Conservation (phyloP, 169 alveolate genomes). For the Eimeria mitis region DNA sequence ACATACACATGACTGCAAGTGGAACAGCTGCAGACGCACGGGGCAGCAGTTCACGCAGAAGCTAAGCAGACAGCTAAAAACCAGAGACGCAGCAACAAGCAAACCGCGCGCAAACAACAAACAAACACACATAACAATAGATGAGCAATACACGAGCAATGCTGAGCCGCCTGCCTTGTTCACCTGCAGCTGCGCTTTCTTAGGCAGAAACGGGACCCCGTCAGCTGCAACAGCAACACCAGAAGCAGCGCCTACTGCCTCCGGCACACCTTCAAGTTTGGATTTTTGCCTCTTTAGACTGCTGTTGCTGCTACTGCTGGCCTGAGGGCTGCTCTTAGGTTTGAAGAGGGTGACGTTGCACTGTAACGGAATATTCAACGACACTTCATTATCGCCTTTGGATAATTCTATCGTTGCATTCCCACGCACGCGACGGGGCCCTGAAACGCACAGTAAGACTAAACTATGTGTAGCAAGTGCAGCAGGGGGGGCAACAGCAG, state of each 20-base stretch:
- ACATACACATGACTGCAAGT: neutral
- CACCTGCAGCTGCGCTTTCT: slow-evolving; percentile 54
- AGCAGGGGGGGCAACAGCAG: neutral
- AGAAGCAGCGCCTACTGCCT: neutral
- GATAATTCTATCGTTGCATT: slow-evolving; percentile 17
- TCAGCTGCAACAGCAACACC: neutral
- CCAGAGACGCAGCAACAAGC: neutral
- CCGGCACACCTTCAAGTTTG: neutral
- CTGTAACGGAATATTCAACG: slow-evolving; percentile 34
- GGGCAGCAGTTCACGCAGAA: neutral
- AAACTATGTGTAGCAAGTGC: neutral
- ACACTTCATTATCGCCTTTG: slow-evolving; percentile 21
- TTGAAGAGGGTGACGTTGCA: slow-evolving; percentile 45
- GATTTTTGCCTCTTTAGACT: slow-evolving; percentile 5
- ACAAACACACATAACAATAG: neutral
- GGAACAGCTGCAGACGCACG: neutral
- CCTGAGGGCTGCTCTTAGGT: slow-evolving; percentile 29
- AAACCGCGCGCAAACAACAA: neutral
- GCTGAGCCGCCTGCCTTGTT: neutral
- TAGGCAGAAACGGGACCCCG: slow-evolving; percentile 17
- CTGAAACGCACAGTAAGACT: neutral
- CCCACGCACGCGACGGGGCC: slow-evolving; percentile 63
- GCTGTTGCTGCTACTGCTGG: neutral
- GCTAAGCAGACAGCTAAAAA: neutral
- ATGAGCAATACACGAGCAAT: neutral